Evolutionary conservation across 75 land plant species (phyloP).

Genomic region (Larix kaempferi): DNA sequence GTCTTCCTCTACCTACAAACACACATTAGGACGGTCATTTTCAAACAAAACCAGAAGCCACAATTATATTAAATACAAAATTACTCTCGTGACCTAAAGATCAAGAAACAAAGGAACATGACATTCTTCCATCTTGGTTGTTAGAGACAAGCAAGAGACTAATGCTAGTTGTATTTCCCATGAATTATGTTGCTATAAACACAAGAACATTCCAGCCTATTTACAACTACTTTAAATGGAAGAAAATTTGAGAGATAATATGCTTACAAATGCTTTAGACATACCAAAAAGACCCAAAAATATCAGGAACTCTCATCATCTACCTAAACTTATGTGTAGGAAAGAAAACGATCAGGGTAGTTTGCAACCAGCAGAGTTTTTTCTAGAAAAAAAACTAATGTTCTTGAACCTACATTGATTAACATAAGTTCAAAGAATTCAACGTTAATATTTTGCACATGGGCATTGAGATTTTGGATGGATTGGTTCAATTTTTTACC

Average conservation of each 20-base stretch:
- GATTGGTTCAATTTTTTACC: too few relatives aligned
- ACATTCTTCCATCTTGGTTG: slow-evolving; percentile 57
- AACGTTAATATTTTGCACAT: too few relatives aligned
- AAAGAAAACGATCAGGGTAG: neutral
- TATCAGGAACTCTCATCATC: too few relatives aligned
- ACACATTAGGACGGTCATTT: neutral
- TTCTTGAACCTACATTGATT: neutral
- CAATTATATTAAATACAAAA: neutral
- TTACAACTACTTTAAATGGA: too few relatives aligned
- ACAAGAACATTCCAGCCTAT: too few relatives aligned
- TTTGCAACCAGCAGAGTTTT: neutral
- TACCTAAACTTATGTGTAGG: neutral
- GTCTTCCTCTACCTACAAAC: slow-evolving; percentile 14
- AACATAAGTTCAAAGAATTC: too few relatives aligned
- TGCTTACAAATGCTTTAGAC: too few relatives aligned
- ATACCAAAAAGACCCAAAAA: too few relatives aligned
- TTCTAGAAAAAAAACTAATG: neutral
- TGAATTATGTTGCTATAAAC: neutral
- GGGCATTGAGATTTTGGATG: too few relatives aligned
- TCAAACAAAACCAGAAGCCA: neutral
- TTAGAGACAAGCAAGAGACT: slow-evolving; percentile 51
- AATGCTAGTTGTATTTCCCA: slow-evolving; percentile 44
- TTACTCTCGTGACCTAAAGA: slow-evolving; percentile 17
- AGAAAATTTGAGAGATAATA: too few relatives aligned
- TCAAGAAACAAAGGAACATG: slow-evolving; percentile 41